Conservation (phyloP, 495 filamentous ascomycete species). For the Penicillium robsamsonii region DNA sequence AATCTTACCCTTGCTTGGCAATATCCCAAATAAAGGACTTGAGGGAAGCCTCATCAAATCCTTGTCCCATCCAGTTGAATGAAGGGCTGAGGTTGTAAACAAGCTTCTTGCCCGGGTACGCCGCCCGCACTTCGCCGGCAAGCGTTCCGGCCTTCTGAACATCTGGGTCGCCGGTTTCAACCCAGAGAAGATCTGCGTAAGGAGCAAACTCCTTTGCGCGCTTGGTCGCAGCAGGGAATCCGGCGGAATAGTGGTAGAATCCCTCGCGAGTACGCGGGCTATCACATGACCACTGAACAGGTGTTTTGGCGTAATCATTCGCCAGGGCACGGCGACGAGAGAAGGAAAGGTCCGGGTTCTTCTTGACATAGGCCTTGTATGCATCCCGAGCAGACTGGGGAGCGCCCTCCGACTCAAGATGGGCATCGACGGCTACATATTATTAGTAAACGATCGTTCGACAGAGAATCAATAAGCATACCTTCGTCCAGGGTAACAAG, state of each 20-base stretch:
- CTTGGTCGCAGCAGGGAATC: slow-evolving; percentile 86
- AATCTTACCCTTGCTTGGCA: slow-evolving; percentile 71
- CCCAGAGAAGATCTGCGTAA: slow-evolving; percentile 94
- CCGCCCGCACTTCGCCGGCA: slow-evolving; percentile 65
- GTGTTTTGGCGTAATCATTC: slow-evolving; percentile 56
- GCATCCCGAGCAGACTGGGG: slow-evolving; percentile 57
- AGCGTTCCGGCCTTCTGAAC: slow-evolving; percentile 74
- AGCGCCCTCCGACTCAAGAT: slow-evolving; percentile 64
- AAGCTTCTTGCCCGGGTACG: slow-evolving; percentile 73
- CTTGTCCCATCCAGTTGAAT: slow-evolving; percentile 98
- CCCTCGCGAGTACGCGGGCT: slow-evolving; percentile 91
- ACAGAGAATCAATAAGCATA: slow-evolving; percentile 19
- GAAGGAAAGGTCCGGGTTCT: slow-evolving; percentile 70
- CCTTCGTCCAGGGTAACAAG: slow-evolving; percentile 90
- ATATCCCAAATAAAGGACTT: slow-evolving; percentile 95
- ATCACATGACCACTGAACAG: slow-evolving; percentile 84
- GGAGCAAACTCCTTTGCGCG: slow-evolving; percentile 87
- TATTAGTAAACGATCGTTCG: slow-evolving; percentile 17
- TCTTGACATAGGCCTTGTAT: slow-evolving; percentile 60
- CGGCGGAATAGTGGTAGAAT: slow-evolving; percentile 91
- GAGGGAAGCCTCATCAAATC: slow-evolving; percentile 75
- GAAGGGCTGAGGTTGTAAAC: slow-evolving; percentile 95
- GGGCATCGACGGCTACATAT: slow-evolving; percentile 62
- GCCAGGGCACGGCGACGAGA: slow-evolving; percentile 72
- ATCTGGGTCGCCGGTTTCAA: slow-evolving; percentile 87